Base-by-base conservation (phyloP, 2,329 filamentous ascomycete species). In the Geosmithia morbida region DNA sequence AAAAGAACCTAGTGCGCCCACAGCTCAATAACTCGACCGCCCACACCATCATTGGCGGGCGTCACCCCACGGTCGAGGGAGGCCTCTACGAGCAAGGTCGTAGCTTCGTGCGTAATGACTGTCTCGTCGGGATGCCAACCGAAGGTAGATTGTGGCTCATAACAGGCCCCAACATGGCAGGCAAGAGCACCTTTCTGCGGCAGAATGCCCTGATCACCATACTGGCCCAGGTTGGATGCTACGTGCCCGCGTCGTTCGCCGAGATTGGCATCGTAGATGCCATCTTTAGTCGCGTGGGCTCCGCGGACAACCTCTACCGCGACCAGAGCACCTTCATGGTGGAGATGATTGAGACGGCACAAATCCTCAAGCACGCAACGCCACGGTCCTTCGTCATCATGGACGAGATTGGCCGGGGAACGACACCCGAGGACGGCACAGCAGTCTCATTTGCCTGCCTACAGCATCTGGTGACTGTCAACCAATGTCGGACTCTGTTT, bases 291-390 rank as follows among this genome's bases (percentile, higher is more conserved):
- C 85, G 92, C 59, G 84, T 94, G 19, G 92, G 92, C 2, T 94
- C 88, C 1, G 92, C 90, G 2, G 94, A 98, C 62, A 90, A 95
- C 60, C 72, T 98, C n/a, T 96, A 85, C 67, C 79, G 81, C 46
- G 85, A 95, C 66, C 89, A 97, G 63, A 95, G 87, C 47, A 98
- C 94, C 0, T 98, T 98, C 65, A 97, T 98, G 92, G 87, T 97
- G 1, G 92, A 98, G 67, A 98, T 98, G 92, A 75, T 96, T 2
- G 92, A 98, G 66, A 95, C 92, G 18, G 89, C 90, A 2, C 75
- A 84, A 22, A 98, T 98, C 47, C 73, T 98, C 46, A 85, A 83
- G 51, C 75, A 85, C 54, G 90, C 92, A 0, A 97, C 90, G 1
- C 67, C 80, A 1, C 75, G 83, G 20, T 92, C 85, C 0, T 94